Percentiles rank a stretch among this genome's conserved stretches.
Conservation (phyloP, 306 rosid species). For the Abrus pulchellus region DNA sequence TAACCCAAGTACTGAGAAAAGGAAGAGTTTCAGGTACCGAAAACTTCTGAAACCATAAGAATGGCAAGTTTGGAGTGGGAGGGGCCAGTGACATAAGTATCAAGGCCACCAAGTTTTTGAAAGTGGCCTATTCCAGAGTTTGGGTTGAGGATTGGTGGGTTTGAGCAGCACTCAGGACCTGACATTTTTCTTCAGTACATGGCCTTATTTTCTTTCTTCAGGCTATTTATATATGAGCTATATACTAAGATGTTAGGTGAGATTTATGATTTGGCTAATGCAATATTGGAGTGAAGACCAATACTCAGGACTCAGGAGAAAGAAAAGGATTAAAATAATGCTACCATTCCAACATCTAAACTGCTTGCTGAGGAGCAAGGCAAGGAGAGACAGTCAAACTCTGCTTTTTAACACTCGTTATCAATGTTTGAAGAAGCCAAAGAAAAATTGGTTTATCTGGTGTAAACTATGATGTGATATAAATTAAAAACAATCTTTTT, state of each 20-base stretch:
- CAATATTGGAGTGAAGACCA: background rate
- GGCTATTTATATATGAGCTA: background rate
- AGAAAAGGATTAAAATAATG: background rate
- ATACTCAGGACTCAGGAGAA: background rate
- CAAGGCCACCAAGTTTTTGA: constrained; percentile 27
- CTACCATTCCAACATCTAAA: background rate
- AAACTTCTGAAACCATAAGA: constrained; percentile 34
- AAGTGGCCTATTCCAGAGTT: constrained; percentile 24
- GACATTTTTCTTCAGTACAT: background rate
- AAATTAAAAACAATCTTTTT: too few species aligned
- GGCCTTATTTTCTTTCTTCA: background rate
- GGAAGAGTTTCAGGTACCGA: constrained; percentile 33
- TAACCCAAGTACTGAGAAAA: background rate
- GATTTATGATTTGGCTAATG: too few species aligned
- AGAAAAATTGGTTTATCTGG: background rate
- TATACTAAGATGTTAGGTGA: background rate
- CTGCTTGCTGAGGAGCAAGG: background rate
- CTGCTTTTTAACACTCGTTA: background rate
- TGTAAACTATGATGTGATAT: background rate
- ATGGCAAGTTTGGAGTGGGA: constrained; percentile 17
- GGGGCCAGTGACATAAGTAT: constrained; percentile 25
- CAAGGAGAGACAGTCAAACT: background rate
- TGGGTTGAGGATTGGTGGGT: constrained; percentile 34
- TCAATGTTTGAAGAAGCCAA: background rate
- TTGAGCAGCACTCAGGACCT: constrained; percentile 38